Conservation (phyloP, 164 flowering plant species). For the Protea cynaroides region DNA sequence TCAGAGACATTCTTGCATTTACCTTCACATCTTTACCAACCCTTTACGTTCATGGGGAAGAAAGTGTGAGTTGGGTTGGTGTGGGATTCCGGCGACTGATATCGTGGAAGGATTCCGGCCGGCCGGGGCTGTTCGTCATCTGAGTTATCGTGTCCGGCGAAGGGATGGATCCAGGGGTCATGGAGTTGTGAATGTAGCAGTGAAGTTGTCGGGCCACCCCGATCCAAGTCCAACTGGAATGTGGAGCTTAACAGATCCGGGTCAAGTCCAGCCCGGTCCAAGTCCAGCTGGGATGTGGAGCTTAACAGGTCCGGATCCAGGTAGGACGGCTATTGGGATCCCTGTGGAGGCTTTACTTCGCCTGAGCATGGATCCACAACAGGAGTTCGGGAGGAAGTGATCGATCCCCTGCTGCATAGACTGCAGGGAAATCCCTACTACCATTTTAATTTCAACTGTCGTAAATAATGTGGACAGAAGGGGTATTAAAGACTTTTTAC, state of each 20-base stretch:
- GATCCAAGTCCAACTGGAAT: too few relatives aligned
- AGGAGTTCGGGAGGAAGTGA: too few relatives aligned
- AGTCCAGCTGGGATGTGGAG: too few relatives aligned
- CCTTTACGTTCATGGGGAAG: slow-evolving; percentile 16
- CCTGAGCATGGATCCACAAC: neutral
- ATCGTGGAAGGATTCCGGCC: slow-evolving; percentile 18
- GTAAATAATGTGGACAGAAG: too few relatives aligned
- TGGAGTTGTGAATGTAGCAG: slow-evolving; percentile 30
- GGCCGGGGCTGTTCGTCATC: slow-evolving; percentile 16
- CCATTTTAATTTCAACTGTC: too few relatives aligned
- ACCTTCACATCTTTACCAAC: slow-evolving; percentile 30
- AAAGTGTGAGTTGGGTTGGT: slow-evolving; percentile 29
- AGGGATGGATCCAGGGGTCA: slow-evolving; percentile 34
- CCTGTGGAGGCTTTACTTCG: neutral
- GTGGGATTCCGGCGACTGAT: slow-evolving; percentile 32
- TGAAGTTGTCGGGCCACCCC: slow-evolving; percentile 5
- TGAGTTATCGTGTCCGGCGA: slow-evolving; percentile 35
- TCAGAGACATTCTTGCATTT: slow-evolving; percentile 14
- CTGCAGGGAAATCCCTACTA: too few relatives aligned
- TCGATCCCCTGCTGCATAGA: too few relatives aligned
- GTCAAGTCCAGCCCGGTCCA: too few relatives aligned
- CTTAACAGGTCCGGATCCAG: neutral
- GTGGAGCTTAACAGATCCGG: too few relatives aligned
- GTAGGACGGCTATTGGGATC: neutral
- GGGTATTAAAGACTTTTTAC: too few relatives aligned